phyloP scores from a whole-genome alignment of 257 asterid genomes.

The Penstemon davidsonii region DNA sequence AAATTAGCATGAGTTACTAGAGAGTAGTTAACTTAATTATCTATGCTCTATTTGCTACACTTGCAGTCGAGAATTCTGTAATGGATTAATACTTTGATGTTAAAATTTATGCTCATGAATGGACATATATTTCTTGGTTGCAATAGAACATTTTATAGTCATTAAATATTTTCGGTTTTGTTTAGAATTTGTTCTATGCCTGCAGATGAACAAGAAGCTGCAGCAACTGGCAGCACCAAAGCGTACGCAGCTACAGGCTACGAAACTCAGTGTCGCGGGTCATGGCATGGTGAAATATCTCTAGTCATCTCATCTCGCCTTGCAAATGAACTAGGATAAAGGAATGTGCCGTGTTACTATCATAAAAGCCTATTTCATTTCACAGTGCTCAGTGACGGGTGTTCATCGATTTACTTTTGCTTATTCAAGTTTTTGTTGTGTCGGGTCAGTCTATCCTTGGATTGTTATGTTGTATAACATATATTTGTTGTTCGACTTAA shows the following conservation, averaged over 20 bases:
- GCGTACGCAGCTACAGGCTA: conserved; percentile 85
- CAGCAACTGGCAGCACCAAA: conserved; percentile 87
- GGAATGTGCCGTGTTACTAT: too few species aligned
- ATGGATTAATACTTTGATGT: background rate
- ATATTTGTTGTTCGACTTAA: background rate
- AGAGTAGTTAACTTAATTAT: too few species aligned
- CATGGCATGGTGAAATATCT: conserved; percentile 96
- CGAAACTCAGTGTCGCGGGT: conserved; percentile 90
- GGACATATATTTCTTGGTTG: background rate
- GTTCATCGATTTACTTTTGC: too few species aligned
- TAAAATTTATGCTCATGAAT: background rate
- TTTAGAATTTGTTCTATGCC: conserved; percentile 1
- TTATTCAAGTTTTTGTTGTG: too few species aligned
- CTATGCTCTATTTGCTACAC: background rate
- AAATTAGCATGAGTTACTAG: background rate
- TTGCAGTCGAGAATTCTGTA: background rate
- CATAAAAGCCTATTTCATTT: too few species aligned
- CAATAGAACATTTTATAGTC: background rate
- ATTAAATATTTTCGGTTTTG: background rate
- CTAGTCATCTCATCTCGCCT: too few species aligned
- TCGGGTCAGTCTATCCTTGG: too few species aligned
- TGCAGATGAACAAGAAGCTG: conserved; percentile 92
- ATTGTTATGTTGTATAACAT: too few species aligned
- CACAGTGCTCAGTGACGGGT: too few species aligned
- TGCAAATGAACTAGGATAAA: too few species aligned